Base-by-base conservation (phyloP, 108 stramenopile species). In the Halocafeteria seosinensis region DNA sequence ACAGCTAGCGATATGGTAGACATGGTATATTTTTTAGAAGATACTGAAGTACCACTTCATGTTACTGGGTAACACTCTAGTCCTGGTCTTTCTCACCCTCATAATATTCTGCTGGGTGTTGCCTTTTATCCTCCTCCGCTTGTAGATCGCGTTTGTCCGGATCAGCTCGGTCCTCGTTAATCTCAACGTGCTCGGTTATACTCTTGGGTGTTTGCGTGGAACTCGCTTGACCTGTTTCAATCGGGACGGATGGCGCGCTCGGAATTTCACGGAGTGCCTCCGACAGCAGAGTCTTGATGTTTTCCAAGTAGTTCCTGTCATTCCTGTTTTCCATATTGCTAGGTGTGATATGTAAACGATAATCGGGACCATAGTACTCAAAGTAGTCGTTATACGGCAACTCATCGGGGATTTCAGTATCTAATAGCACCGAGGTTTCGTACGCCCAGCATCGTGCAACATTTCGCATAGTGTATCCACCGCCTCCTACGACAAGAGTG, bases 381-480 rank as follows among this genome's bases (percentile, higher is more conserved):
- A 91, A 94, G 77, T 98, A 98, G 67, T 95, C 92, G 68, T 94
- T 95, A 76, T 88, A 92, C 37, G 96, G 94, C 29, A 98, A 72
- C 61, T 62, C 50, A 13, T 72, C 53, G 8, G 66, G 50, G 13
- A 62, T 37, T 13, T 26, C 26, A 8, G 37, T 62, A 27, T 86
- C 90, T 34, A 90, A 77, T 64, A 95, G 70, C 3, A 95, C 87
- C 5, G 85, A 72, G 6, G 94, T 94, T 73, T 95, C 94, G 76
- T 95, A 93, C 11, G 92, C 90, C 96, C 94, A 95, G 75, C 92
- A 94, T 53, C 96, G 82, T 0, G 96, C 92, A 3, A 98, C 96
- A 73, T 98, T 98, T 47, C 96, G 87, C 42, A 98, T 80, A 6
- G 96, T 98, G 73, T 98, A 98, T 55, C 96, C 95, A 25, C 96